Percentiles rank a stretch among this genome's conserved stretches.
These are phyloP conservation scores for Metschnikowia shivogae DNA, from an alignment of 805 yeast species.

Conservation along the genomic window DNA sequence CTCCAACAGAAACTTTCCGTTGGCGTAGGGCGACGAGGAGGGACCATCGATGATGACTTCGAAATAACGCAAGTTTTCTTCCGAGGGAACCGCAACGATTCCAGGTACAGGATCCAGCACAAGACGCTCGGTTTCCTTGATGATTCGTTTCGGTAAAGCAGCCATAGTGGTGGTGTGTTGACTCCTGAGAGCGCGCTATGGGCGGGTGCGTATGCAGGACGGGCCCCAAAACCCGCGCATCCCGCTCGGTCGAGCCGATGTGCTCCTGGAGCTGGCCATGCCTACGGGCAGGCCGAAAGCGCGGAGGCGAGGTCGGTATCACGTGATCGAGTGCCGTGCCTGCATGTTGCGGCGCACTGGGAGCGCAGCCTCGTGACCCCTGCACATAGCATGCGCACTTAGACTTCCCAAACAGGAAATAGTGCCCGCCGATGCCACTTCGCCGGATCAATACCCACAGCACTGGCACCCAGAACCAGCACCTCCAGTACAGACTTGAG, in stretches of 20 bases:
- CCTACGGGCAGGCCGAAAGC: too few species aligned
- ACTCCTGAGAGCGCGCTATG: conserved; percentile 1
- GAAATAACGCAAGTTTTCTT: conserved; percentile 88
- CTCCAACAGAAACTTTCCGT: conserved; percentile 76
- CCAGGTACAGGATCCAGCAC: conserved; percentile 96
- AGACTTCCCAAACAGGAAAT: neutral
- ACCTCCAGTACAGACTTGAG: too few species aligned
- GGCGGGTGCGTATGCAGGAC: neutral
- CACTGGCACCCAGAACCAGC: too few species aligned
- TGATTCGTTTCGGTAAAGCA: conserved; percentile 83
- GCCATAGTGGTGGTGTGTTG: conserved; percentile 35
- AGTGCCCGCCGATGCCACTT: neutral
- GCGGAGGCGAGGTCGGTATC: too few species aligned
- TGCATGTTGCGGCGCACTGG: too few species aligned
- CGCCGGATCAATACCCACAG: neutral
- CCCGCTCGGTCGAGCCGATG: too few species aligned
- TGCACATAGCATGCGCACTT: neutral
- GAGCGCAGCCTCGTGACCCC: too few species aligned
- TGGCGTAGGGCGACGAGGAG: conserved; percentile 81
- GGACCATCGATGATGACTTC: conserved; percentile 94
- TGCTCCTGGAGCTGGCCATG: too few species aligned
- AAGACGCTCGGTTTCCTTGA: conserved; percentile 92
- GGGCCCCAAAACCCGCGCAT: neutral
- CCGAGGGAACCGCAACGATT: conserved; percentile 88
- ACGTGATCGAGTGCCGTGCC: too few species aligned